phyloP scores from a whole-genome alignment of 116 monocot genomes.

The Dioscorea cayenensis region DNA sequence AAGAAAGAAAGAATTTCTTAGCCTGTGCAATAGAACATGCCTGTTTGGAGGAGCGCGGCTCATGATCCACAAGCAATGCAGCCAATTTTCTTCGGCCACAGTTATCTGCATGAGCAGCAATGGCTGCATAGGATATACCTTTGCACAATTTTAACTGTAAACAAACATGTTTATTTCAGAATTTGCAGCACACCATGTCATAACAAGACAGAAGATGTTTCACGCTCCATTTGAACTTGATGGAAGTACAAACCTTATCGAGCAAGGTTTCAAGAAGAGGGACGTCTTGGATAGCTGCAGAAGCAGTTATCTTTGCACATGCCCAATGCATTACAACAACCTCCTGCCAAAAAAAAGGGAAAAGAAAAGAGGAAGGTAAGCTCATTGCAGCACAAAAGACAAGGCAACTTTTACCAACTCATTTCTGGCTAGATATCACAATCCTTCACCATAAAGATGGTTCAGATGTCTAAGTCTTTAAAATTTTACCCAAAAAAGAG shows the following conservation, averaged over 20 bases:
- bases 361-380: not conserved
- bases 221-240: not conserved
- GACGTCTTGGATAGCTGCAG: slow-evolving; percentile 53
- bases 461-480: too few relatives aligned
- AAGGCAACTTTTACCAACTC: too few relatives aligned
- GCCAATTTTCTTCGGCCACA: slow-evolving; percentile 77
- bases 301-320: slow-evolving; percentile 82
- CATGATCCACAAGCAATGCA: slow-evolving; percentile 91
- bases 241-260: slow-evolving; percentile 65
- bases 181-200: slow-evolving; percentile 1
- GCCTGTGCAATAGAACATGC: slow-evolving; percentile 18
- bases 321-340: slow-evolving; percentile 99
- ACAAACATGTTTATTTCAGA: slow-evolving; percentile 8
- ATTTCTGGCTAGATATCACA: too few relatives aligned
- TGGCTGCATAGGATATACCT: slow-evolving; percentile 88
- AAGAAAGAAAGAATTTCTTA: not conserved
- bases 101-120: slow-evolving; percentile 95
- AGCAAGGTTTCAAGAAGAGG: slow-evolving; percentile 77
- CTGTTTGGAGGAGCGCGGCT: slow-evolving; percentile 83
- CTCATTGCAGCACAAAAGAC: not conserved
- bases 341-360: slow-evolving; percentile 53
- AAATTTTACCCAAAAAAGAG: too few relatives aligned
- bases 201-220: not conserved
- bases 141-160: slow-evolving; percentile 85
- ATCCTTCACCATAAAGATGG: too few relatives aligned